These are phyloP conservation scores for Ascosphaera apis DNA, from an alignment of 2,329 filamentous ascomycete species.

Conservation along the genomic window DNA sequence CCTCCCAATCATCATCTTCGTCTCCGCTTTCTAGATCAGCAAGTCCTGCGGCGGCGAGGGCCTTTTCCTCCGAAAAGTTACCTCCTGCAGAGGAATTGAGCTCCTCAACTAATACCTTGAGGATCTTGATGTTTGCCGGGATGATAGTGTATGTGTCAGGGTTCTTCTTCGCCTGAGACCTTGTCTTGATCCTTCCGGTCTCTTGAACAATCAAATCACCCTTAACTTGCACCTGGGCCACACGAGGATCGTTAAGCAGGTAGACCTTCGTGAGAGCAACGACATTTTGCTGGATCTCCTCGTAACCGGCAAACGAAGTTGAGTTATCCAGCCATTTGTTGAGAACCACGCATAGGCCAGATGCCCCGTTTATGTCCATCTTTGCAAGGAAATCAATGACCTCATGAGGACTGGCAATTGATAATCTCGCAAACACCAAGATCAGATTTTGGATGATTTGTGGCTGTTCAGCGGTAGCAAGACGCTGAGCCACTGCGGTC, in stretches of 20 bases:
- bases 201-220: conserved; percentile 69
- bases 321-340: conserved; percentile 96
- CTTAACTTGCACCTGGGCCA: conserved; percentile 63
- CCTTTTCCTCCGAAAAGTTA: conserved; percentile 30
- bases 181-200: conserved; percentile 73
- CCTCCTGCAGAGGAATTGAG: conserved; percentile 54
- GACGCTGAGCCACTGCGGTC: conserved; percentile 62
- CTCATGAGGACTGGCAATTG: conserved; percentile 62
- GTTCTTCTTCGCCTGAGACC: conserved; percentile 69
- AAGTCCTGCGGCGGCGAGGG: conserved; percentile 36
- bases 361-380: conserved; percentile 51
- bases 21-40: conserved; percentile 40
- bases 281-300: conserved; percentile 90
- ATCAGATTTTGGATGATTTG: conserved; percentile 91
- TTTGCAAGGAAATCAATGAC: conserved; percentile 80
- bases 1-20: conserved; percentile 74
- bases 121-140: conserved; percentile 73
- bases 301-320: conserved; percentile 90
- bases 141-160: conserved; percentile 79
- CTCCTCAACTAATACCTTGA: conserved; percentile 90
- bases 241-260: conserved; percentile 57
- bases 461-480: conserved; percentile 62
- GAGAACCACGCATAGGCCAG: conserved; percentile 70
- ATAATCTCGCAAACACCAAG: conserved; percentile 78
- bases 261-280: conserved; percentile 86